phyloP scores from a whole-genome alignment of 2,329 filamentous ascomycete genomes.

The Colletotrichum sp. region DNA sequence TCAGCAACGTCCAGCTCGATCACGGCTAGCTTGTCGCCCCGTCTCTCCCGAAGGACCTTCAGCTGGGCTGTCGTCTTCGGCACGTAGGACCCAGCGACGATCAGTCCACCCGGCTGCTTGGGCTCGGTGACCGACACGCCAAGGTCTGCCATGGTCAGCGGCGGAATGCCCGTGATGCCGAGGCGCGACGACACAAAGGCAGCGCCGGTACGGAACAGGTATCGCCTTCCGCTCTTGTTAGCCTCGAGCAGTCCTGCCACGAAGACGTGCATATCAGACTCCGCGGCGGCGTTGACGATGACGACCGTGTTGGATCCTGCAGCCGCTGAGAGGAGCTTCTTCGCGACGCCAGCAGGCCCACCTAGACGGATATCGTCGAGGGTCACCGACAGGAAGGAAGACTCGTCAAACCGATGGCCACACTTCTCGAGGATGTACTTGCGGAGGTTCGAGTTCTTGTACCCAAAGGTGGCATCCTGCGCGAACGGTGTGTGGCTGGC shows the following conservation, averaged over 20 bases:
- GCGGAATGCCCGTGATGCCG: conserved; percentile 55
- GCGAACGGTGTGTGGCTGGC: conserved; percentile 61
- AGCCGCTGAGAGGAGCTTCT: conserved; percentile 27
- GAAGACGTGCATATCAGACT: conserved; percentile 61
- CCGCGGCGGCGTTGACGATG: conserved; percentile 57
- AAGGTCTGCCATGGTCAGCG: conserved; percentile 52
- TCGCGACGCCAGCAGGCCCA: conserved; percentile 23
- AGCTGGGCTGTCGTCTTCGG: conserved; percentile 58
- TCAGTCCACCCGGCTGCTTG: conserved; percentile 46
- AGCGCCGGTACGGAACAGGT: conserved; percentile 44
- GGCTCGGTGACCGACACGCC: conserved; percentile 29
- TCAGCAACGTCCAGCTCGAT: conserved; percentile 23
- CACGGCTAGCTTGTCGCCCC: conserved; percentile 18
- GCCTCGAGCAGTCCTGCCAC: conserved; percentile 50
- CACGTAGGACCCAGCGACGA: conserved; percentile 63
- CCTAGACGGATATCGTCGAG: conserved; percentile 50
- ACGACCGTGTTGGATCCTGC: conserved; percentile 40
- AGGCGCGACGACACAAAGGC: conserved; percentile 52
- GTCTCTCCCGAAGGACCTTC: conserved; percentile 18
- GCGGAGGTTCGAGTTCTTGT: conserved; percentile 55
- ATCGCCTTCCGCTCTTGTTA: conserved; percentile 34
- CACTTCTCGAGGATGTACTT: conserved; percentile 61
- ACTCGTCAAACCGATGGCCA: conserved; percentile 25
- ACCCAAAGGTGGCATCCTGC: conserved; percentile 62
- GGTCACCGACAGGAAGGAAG: conserved; percentile 30